Evolutionary conservation across 1,284 basidiomycete genomes (phyloP), one percentile per base, ranked within the genome.

Genomic region (Cutaneotrichosporon curvatum): DNA sequence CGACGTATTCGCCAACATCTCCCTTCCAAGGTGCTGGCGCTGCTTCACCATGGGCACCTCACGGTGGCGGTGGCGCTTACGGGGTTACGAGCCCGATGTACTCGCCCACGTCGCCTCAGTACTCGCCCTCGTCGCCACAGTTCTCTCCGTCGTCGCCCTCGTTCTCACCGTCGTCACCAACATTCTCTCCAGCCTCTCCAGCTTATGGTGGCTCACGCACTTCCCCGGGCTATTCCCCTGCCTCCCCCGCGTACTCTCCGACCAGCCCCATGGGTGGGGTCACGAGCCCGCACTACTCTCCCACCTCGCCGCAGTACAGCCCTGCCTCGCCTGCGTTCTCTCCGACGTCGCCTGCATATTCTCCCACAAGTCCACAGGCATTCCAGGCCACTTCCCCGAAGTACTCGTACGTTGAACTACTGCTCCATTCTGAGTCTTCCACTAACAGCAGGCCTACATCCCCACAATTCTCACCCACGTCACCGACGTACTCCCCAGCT

Each of bases 61-160:
- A 63, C 37, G 52, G 55, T 22, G 59, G 40, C 21, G 53, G 44
- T 45, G 83, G 83, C 0, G 86, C 82, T 73, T 86, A 83, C 62
- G 55, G 59, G 11, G 63, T 63, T 10, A 62, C 71, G 2, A 67
- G 65, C 14, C 88, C 88, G 22, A 77, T 81, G 20, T 90, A 88
- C 69, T 87, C 85, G 2, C 86, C 86, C 0, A 85, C 86, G 0
- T 87, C 84, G 1, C 87, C 86, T 1, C 83, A 84, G 14, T 91
- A 87, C 76, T 88, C 85, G 4, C 87, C 87, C 0, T 85, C 87
- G 81, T 87, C 85, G 0, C 87, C 87, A 9, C 84, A 83, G 0
- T 91, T 89, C 76, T 89, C 85, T 2, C 87, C 87, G 0, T 85
- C 87, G 81, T 87, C 85, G 0, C 87, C 87, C 8, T 84, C 84